Conservation (phyloP, 2,329 filamentous ascomycete species). For the Teratosphaeria epicoccoides region DNA sequence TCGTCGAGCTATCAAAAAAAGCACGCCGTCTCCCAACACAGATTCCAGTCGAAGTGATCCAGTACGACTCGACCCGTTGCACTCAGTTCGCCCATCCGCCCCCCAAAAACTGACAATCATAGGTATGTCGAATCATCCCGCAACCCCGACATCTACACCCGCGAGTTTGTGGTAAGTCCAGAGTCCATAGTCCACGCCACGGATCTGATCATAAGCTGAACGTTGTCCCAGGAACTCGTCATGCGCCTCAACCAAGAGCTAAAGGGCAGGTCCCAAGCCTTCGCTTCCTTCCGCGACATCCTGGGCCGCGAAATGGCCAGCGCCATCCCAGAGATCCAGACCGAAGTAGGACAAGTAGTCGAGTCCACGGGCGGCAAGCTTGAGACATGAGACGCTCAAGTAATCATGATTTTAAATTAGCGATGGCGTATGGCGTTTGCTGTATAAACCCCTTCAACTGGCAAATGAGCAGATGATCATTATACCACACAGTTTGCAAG, state of each 20-base stretch:
- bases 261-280: constrained; percentile 51
- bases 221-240: constrained; percentile 38
- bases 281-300: constrained; percentile 47
- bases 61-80: constrained; percentile 16
- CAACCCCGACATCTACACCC: constrained; percentile 57
- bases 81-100: too few relatives aligned
- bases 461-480: not conserved
- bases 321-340: constrained; percentile 45
- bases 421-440: not conserved
- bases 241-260: constrained; percentile 53
- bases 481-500: not conserved
- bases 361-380: constrained; percentile 30
- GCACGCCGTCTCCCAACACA: constrained; percentile 41
- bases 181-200: not conserved
- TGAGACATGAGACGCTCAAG: not conserved
- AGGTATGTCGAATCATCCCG: constrained; percentile 50
- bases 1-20: constrained; percentile 42
- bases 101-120: not conserved
- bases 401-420: not conserved
- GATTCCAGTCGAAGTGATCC: constrained; percentile 52
- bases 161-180: constrained; percentile 43
- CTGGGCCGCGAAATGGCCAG: constrained; percentile 48
- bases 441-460: not conserved
- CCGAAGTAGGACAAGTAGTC: constrained; percentile 43
- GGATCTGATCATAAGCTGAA: too few relatives aligned